Evolutionary conservation across 805 yeast species (phyloP), one percentile per base, ranked within the genome.

Genomic region (Suhomyces emberorum): DNA sequence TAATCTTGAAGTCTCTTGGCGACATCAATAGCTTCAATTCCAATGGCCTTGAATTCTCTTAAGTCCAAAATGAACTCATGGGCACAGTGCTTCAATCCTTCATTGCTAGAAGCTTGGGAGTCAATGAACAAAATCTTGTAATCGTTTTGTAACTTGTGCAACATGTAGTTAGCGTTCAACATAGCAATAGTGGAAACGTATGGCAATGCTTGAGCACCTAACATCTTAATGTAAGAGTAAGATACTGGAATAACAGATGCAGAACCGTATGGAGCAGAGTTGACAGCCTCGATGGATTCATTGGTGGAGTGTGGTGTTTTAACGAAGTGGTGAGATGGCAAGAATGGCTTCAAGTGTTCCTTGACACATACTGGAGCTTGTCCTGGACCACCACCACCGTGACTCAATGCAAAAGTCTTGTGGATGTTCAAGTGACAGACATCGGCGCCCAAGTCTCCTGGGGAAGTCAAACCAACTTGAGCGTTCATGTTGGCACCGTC

Each of bases 401-500:
- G 98, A 37, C 96, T 95, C 55, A 93, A 88, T 30, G 97, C 88
- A 71, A 93, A 93, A 1, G 98, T 93, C 69, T 93, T 93, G 72
- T 93, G 98, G 57, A 93, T 72, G 61, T 93, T 93, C 69, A 93
- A 75, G 55, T 93, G 98, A 62, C 98, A 93, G 28, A 93, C 98
- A 65, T 93, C 98, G 9, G 98, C 98, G 35, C 97, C 98, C 49
- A 93, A 69, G 56, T 88, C 97, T 40, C 98, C 98, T 7, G 98
- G 98, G 5, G 95, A 85, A 0, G 98, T 91, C 42, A 93, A 72
- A 10, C 98, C 98, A 32, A 93, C 95, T 67, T 93, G 98, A 0
- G 98, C 98, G 60, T 93, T 93, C 98, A 93, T 93, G 66, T 93
- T 93, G 38, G 98, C 98, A 59, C 98, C 98, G 64, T 93, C 98